Evolutionary conservation across 768 basidiomycete species (phyloP), one percentile per base, ranked within the genome.

Genomic region (Paxillus rubicundulus): DNA sequence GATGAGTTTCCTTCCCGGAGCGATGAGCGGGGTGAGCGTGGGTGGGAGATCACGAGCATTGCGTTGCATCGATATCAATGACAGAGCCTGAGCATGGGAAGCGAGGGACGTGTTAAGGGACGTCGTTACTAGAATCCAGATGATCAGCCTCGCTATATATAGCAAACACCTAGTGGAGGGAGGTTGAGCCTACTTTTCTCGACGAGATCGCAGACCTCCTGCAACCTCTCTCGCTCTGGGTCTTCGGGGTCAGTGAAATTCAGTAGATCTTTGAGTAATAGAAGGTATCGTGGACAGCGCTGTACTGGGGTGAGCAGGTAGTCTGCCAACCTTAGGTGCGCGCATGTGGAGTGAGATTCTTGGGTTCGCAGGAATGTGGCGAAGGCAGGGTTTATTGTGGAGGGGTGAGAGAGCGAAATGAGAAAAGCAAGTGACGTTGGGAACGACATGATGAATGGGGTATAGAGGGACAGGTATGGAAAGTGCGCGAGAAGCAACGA

Each of bases 241-340:
- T 88, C 85, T 3, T 82, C 81, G 4, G 74, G 69, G 34, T 79
- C 77, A 14, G 86, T 89, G 53, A 82, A 81, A n/a, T 68, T 66
- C 33, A 91, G 82, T 34, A 94, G 76, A 64, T 95, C 92, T 68
- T 85, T 91, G 47, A 94, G 78, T 10, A 95, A 73, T 10, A 95
- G 77, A 8, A 92, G 77, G 64, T 94, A 94, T 50, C 92, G 79
- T 4, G 92, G 92, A 67, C 90, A 92, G 50, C 92, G 80, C 67
- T 95, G 92, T 7, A 95, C 86, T 44, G 92, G 84, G 2, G 89
- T 89, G 49, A 95, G 76, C 9, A 95, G 78, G 85, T 92, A 95
- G 63, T 92, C 89, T 8, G 86, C 77, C 28, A 95, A 74, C 60
- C 85, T 85, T 45, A 95, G 77, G 64, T 81, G 86, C 33, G 82